Percentiles rank a stretch among this genome's conserved stretches.
Conservation (phyloP, 495 filamentous ascomycete genomes). For the Neurospora sp. region DNA sequence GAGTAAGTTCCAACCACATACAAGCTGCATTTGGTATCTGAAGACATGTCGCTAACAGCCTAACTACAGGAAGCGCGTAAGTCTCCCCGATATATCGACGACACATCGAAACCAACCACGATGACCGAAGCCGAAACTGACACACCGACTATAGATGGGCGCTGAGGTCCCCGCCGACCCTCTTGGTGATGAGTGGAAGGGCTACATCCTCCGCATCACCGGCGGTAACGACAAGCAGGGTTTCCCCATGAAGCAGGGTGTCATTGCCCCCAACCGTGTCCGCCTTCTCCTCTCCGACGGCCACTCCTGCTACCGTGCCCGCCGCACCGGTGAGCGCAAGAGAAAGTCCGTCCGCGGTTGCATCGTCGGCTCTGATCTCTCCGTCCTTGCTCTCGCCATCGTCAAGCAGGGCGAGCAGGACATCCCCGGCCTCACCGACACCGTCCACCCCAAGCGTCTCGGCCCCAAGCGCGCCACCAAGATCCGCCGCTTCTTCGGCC, state of each 20-base stretch:
- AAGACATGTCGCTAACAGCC: conserved; percentile 4
- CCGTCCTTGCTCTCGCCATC: conserved; percentile 83
- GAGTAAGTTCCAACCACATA: conserved; percentile 34
- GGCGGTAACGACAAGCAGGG: conserved; percentile 99
- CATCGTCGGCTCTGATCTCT: conserved; percentile 90
- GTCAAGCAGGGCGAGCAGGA: conserved; percentile 95
- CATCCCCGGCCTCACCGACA: conserved; percentile 91
- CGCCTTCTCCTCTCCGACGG: conserved; percentile 85
- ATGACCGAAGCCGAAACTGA: background rate
- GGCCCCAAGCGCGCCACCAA: conserved; percentile 99
- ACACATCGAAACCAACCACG: conserved; percentile 19
- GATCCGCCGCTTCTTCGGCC: conserved; percentile 96
- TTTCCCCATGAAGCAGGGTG: conserved; percentile 99
- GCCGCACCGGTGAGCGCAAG: conserved; percentile 96
- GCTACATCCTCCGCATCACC: conserved; percentile 96
- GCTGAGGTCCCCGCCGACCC: conserved; percentile 88
- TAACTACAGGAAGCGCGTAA: conserved; percentile 25
- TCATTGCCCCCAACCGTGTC: conserved; percentile 96
- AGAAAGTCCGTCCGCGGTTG: conserved; percentile 95
- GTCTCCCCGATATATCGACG: conserved; percentile 4
- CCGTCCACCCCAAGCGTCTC: conserved; percentile 93
- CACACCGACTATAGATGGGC: conserved; percentile 58
- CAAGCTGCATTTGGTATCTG: background rate
- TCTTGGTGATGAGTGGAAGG: conserved; percentile 97
- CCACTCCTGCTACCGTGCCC: conserved; percentile 95